These are phyloP conservation scores for Vitis rupestris DNA, from an alignment of 164 flowering plant genomes.

Conservation along the genomic window DNA sequence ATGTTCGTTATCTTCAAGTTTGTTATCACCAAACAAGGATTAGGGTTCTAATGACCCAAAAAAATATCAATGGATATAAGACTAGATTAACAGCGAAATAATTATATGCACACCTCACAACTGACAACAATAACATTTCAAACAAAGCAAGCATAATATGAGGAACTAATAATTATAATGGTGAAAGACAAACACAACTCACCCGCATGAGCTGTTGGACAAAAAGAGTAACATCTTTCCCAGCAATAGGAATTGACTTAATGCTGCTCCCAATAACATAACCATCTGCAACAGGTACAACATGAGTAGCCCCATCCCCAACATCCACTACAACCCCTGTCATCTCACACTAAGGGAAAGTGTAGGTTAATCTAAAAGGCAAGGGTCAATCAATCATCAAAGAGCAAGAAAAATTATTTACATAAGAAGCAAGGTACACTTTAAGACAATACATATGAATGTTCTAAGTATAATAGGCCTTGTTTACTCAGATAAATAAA, in stretches of 20 bases:
- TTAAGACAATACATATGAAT: neutral
- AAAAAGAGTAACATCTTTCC: constrained; percentile 92
- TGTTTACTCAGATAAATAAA: too few relatives aligned
- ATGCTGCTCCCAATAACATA: constrained; percentile 99
- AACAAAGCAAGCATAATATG: neutral
- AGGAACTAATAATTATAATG: neutral
- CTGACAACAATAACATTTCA: neutral
- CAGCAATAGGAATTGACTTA: constrained; percentile 86
- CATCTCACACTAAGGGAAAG: constrained; percentile 89
- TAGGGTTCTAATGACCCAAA: too few relatives aligned
- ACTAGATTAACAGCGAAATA: too few relatives aligned
- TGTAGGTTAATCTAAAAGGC: constrained; percentile 32
- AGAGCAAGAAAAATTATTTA: neutral
- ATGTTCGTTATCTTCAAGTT: too few relatives aligned
- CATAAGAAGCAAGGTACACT: neutral
- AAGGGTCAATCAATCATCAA: constrained; percentile 6
- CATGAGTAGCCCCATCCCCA: constrained; percentile 94
- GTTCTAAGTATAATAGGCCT: too few relatives aligned
- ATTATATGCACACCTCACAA: neutral
- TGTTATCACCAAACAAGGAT: too few relatives aligned
- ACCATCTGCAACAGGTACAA: constrained; percentile 98
- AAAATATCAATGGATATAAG: too few relatives aligned
- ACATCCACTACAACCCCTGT: constrained; percentile 98
- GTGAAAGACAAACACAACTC: constrained; percentile 15
- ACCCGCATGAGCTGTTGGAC: constrained; percentile 96